Conservation (phyloP, 106 monocot genomes). For the Allium fistulosum region DNA sequence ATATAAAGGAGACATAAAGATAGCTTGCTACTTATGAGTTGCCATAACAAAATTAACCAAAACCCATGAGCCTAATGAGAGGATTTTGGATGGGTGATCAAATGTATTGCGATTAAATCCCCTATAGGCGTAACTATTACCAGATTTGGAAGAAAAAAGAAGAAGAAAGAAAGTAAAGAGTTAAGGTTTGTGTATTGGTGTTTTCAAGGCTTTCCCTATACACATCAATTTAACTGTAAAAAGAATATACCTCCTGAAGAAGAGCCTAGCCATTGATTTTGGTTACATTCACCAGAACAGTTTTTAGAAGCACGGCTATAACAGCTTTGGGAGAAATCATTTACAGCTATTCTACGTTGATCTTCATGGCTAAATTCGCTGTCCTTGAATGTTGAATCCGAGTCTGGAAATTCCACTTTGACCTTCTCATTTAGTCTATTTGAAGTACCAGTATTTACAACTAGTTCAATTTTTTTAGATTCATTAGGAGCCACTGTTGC, state of each 20-base stretch:
- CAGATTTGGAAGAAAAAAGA: too few species aligned
- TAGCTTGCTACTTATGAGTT: too few species aligned
- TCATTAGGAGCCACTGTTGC: constrained; percentile 8
- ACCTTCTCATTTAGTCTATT: constrained; percentile 6
- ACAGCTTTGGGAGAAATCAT: constrained; percentile 16
- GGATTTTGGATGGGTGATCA: too few species aligned
- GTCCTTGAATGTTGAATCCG: constrained; percentile 8
- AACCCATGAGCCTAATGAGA: too few species aligned
- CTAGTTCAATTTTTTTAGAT: constrained; percentile 5
- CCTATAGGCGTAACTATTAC: too few species aligned
- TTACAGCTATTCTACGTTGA: constrained; percentile 1
- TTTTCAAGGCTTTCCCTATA: too few species aligned
- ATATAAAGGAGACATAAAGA: too few species aligned
- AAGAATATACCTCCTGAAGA: not conserved
- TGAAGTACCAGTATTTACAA: not conserved
- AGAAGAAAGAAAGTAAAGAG: too few species aligned
- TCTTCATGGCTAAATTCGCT: constrained; percentile 11
- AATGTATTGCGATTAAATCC: too few species aligned
- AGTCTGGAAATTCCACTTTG: constrained; percentile 7
- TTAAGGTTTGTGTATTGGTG: too few species aligned
- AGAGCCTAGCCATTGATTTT: not conserved
- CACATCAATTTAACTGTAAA: not conserved
- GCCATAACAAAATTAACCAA: too few species aligned
- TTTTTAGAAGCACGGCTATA: constrained; percentile 7
- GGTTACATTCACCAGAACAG: constrained; percentile 9